These are phyloP conservation scores for Cryptosporidium baileyi DNA, from an alignment of 169 alveolate genomes.

Conservation along the genomic window DNA sequence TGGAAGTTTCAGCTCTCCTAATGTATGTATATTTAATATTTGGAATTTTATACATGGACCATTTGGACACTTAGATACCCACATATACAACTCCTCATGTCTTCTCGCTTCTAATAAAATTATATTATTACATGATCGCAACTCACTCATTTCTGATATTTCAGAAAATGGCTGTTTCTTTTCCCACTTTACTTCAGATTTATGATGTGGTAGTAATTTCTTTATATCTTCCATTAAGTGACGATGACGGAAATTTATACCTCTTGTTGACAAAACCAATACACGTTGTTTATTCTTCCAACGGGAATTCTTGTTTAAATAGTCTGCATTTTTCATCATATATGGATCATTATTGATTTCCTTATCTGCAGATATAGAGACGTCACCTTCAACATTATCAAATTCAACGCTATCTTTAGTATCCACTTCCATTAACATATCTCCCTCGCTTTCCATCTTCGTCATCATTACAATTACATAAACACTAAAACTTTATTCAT, in stretches of 20 bases:
- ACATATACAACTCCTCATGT: conserved; percentile 86
- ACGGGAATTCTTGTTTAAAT: conserved; percentile 81
- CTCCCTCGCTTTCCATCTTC: background rate
- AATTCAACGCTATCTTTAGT: background rate
- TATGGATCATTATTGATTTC: conserved; percentile 80
- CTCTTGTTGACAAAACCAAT: conserved; percentile 93
- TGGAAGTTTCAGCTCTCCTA: conserved; percentile 90
- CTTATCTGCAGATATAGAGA: too few species aligned
- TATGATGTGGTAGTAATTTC: conserved; percentile 96
- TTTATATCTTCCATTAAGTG: conserved; percentile 93
- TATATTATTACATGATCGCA: conserved; percentile 85
- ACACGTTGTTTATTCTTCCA: conserved; percentile 96
- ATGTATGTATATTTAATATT: conserved; percentile 89
- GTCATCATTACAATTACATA: too few species aligned
- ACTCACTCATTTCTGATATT: conserved; percentile 82
- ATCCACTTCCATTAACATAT: background rate
- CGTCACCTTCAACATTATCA: background rate
- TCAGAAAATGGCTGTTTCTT: conserved; percentile 82
- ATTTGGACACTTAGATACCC: conserved; percentile 92
- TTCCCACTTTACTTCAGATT: conserved; percentile 92
- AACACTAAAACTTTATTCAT: too few species aligned
- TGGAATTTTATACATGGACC: conserved; percentile 95
- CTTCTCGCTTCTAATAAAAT: conserved; percentile 90
- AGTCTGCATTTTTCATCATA: conserved; percentile 83
- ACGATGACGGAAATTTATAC: conserved; percentile 90